Conservation (phyloP, 2,329 filamentous ascomycete genomes). For the Fusarium compactum region DNA sequence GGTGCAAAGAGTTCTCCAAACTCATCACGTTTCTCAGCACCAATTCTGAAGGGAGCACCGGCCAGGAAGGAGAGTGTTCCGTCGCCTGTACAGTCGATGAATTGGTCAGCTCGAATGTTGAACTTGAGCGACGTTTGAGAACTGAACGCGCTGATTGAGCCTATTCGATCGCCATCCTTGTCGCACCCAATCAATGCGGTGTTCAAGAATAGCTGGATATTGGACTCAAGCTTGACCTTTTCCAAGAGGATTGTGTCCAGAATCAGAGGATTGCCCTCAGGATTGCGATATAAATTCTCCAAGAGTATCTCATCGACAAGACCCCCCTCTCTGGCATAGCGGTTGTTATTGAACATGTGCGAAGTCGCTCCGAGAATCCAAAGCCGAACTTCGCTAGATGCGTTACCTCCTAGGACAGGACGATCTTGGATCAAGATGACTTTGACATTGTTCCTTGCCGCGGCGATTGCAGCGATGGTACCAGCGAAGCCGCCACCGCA, state of each 20-base stretch:
- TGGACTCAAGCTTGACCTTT: constrained; percentile 9
- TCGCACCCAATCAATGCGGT: constrained; percentile 2
- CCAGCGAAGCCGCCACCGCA: constrained; percentile 21
- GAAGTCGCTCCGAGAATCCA: constrained; percentile 27
- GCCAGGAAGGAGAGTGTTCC: constrained; percentile 22
- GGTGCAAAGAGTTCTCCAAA: constrained; percentile 21
- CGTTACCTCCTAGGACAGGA: constrained; percentile 19
- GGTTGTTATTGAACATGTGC: constrained; percentile 24
- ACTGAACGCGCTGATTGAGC: constrained; percentile 14
- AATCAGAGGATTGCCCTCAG: constrained; percentile 18
- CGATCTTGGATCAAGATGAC: constrained; percentile 18
- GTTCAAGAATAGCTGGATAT: constrained; percentile 6
- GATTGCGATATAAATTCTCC: constrained; percentile 14
- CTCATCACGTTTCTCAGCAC: constrained; percentile 18
- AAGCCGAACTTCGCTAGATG: constrained; percentile 16
- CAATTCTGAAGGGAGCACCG: constrained; percentile 16
- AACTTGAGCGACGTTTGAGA: constrained; percentile 9
- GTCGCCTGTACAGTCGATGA: constrained; percentile 24
- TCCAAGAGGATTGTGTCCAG: constrained; percentile 11
- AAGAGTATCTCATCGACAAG: constrained; percentile 25
- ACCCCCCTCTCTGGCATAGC: constrained; percentile 23
- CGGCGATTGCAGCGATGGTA: constrained; percentile 8
- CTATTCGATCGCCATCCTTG: neutral
- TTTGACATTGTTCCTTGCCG: constrained; percentile 16
- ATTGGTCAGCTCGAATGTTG: constrained; percentile 11